Evolutionary conservation across 257 asterid species (phyloP).

Genomic region (Oldenlandia corymbosa): DNA sequence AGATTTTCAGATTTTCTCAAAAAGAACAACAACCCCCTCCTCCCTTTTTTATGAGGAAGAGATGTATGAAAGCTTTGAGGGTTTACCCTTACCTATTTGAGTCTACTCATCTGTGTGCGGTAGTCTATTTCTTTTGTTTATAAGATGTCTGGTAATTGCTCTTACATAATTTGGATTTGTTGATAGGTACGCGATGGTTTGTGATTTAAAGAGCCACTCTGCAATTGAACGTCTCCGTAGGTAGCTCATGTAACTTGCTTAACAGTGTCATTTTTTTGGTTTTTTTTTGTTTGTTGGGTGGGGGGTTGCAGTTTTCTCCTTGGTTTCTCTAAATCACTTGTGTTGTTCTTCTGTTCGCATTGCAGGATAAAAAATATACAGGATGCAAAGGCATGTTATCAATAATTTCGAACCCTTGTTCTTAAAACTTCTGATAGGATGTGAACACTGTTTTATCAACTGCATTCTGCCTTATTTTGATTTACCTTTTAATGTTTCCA

Average conservation of each 20-base stretch:
- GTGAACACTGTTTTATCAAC: neutral
- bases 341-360: conserved; percentile 15
- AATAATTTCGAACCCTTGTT: neutral
- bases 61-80: too few species aligned
- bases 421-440: neutral
- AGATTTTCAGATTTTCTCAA: neutral
- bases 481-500: conserved; percentile 10
- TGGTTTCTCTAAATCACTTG: conserved; percentile 11
- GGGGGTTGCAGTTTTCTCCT: neutral
- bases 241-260: conserved; percentile 28
- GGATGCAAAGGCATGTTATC: conserved; percentile 72
- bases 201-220: conserved; percentile 60
- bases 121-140: neutral
- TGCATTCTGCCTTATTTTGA: conserved; percentile 3
- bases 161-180: neutral
- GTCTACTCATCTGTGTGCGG: too few species aligned
- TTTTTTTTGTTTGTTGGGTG: neutral
- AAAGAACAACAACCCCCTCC: too few species aligned
- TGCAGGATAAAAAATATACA: conserved; percentile 77
- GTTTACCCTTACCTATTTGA: too few species aligned
- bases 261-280: too few species aligned
- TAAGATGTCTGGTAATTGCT: neutral
- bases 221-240: conserved; percentile 82
- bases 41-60: too few species aligned
- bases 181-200: conserved; percentile 72